Evolutionary conservation across 2,329 filamentous ascomycete species (phyloP).

Genomic region (Grosmannia penicillata): DNA sequence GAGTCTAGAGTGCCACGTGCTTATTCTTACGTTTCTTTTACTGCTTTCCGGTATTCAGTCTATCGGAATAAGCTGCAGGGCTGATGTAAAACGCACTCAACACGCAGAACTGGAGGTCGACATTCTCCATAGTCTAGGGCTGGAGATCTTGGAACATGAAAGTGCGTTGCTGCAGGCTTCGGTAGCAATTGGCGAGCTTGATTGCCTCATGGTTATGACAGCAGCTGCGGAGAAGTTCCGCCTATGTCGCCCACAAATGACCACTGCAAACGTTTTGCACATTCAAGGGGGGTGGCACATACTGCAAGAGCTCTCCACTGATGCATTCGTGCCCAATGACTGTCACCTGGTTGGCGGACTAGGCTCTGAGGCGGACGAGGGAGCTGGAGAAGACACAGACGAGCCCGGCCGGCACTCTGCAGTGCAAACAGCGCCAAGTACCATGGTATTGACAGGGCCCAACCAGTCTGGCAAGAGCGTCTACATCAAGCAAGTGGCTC

Average conservation of each 20-base stretch:
- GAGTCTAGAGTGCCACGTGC: conserved; percentile 16
- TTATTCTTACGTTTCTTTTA: too few relatives aligned
- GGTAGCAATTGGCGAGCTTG: conserved; percentile 71
- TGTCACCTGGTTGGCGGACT: conserved; percentile 55
- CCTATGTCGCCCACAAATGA: conserved; percentile 56
- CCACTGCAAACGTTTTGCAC: conserved; percentile 50
- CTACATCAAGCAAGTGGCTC: conserved; percentile 82
- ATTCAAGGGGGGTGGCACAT: conserved; percentile 74
- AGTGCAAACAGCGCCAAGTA: conserved; percentile 34
- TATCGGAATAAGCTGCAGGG: not conserved
- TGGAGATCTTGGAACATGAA: conserved; percentile 55
- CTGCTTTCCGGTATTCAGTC: not conserved
- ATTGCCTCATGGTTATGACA: conserved; percentile 69
- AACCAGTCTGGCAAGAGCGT: conserved; percentile 97
- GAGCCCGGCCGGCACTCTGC: not conserved
- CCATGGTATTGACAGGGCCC: conserved; percentile 75
- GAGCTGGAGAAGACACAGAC: not conserved
- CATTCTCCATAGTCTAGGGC: conserved; percentile 64
- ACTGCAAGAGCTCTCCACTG: conserved; percentile 70
- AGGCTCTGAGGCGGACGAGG: conserved; percentile 8
- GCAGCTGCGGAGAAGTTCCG: conserved; percentile 62
- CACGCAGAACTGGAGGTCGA: conserved; percentile 50
- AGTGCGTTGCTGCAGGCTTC: conserved; percentile 53
- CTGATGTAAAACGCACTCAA: conserved; percentile 52
- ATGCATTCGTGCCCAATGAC: conserved; percentile 72